These are phyloP conservation scores for Aspergillus ibericus DNA, from an alignment of 2,329 filamentous ascomycete species.

Conservation along the genomic window DNA sequence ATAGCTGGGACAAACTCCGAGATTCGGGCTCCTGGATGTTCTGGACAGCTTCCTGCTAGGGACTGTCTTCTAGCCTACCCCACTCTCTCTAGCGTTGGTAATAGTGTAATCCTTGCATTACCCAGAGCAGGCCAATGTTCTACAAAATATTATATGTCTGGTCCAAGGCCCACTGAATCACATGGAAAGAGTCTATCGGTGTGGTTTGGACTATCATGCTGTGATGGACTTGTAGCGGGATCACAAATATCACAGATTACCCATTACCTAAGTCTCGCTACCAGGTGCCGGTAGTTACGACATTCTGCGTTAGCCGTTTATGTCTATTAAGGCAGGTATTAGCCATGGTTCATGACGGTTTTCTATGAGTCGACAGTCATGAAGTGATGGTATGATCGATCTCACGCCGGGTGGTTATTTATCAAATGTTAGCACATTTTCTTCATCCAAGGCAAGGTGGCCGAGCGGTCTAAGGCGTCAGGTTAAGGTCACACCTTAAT, in stretches of 20 bases:
- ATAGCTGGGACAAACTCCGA: constrained; percentile 51
- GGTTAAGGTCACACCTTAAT: neutral
- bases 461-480: neutral
- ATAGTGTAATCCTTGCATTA: constrained; percentile 57
- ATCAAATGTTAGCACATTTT: no score
- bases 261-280: constrained; percentile 65
- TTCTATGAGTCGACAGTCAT: no score
- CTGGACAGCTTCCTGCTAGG: constrained; percentile 40
- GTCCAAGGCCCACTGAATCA: constrained; percentile 59
- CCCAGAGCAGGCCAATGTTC: constrained; percentile 59
- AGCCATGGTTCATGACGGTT: no score
- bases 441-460: neutral
- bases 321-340: no score
- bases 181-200: constrained; percentile 53
- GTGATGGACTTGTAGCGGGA: constrained; percentile 56
- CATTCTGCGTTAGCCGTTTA: no score
- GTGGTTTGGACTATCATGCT: constrained; percentile 49
- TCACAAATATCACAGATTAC: constrained; percentile 63
- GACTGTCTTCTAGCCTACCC: constrained; percentile 44
- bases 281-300: no score
- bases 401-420: no score
- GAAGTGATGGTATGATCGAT: no score
- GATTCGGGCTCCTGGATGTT: constrained; percentile 54
- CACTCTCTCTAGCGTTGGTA: constrained; percentile 43
- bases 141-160: constrained; percentile 56